These are phyloP conservation scores for Geosmithia morbida DNA, from an alignment of 2,329 filamentous ascomycete genomes.

Conservation along the genomic window DNA sequence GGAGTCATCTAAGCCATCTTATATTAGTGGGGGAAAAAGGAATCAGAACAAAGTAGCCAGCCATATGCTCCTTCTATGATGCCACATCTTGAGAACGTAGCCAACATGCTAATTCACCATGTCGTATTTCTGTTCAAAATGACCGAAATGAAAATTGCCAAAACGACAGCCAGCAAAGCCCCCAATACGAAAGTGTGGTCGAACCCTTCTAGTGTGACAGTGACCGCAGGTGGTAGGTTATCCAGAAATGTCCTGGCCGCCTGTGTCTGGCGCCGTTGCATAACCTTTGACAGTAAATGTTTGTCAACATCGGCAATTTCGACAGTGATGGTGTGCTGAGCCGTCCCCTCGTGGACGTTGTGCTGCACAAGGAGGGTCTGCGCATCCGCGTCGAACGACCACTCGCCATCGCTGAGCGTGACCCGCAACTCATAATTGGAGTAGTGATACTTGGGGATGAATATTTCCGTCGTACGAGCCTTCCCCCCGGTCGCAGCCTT, in stretches of 20 bases:
- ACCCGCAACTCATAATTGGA: slow-evolving; percentile 11
- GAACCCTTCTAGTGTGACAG: not conserved
- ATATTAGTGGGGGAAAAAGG: too few relatives aligned
- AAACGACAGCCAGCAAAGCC: not conserved
- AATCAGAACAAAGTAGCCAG: too few relatives aligned
- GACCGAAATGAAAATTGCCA: not conserved
- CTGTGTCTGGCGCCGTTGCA: not conserved
- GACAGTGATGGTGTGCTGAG: slow-evolving; percentile 9
- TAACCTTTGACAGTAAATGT: slow-evolving; percentile 6
- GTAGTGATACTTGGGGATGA: slow-evolving; percentile 23
- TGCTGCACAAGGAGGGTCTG: slow-evolving; percentile 16
- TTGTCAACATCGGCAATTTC: slow-evolving; percentile 9
- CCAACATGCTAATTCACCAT: not conserved
- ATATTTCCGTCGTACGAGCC: slow-evolving; percentile 20
- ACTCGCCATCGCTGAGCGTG: slow-evolving; percentile 13
- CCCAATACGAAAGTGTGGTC: not conserved
- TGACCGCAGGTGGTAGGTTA: not conserved
- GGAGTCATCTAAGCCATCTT: too few relatives aligned
- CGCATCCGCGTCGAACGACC: slow-evolving; percentile 11
- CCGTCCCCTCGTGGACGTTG: slow-evolving; percentile 1
- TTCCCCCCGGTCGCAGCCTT: slow-evolving; percentile 4
- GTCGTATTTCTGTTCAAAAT: not conserved
- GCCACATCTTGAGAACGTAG: too few relatives aligned
- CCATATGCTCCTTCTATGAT: too few relatives aligned
- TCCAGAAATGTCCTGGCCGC: not conserved